Base-by-base conservation (phyloP, 805 yeast species). In the Candida bentonensis region DNA sequence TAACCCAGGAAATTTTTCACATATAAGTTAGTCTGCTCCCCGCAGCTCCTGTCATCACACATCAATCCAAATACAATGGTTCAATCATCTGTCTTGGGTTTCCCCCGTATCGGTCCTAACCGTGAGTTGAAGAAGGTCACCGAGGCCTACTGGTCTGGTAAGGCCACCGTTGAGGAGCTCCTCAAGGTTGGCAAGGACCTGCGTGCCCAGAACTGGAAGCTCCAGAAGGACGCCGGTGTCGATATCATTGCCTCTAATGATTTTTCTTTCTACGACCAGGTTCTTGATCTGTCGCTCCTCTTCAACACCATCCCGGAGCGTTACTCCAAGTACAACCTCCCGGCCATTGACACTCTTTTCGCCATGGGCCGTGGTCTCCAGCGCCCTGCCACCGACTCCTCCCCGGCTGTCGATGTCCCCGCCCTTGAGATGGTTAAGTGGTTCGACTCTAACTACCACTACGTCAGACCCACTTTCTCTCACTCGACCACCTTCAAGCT, bases 281-380 rank as follows among this genome's bases (percentile, higher is more conserved):
- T 92, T 55, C 74, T 92, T 61, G 98, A 92, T 65, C 73, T 84
- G 61, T 86, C 96, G 46, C 70, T 85, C 55, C 72, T 89, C 64
- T 87, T 92, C 82, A 92, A 92, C 64, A 96, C 80, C 57, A 76
- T 92, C 65, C 98, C 98, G 65, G 94, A 86, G 61, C 83, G 97
- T 72, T 92, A 92, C 81, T 73, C 89, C 70, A 82, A 92, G 76
- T 85, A 73, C 71, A 78, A 81, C 60, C 78, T 92, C 65, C 77
- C 86, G 54, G 80, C 86, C 65, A 74, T 92, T 57, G 98, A 92
- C 70, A 84, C 86, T 51, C 71, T 84, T 62, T 92, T 92, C 67
- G 98, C 98, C 63, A 92, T 92, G 97, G 98, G 97, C 72, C 87
- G 98, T 79, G 98, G 98, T 80, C 77, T 92, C 67, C 98, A 92